Evolutionary conservation across 176 grass and related monocot genomes (phyloP).

Genomic region (Carex pumila): DNA sequence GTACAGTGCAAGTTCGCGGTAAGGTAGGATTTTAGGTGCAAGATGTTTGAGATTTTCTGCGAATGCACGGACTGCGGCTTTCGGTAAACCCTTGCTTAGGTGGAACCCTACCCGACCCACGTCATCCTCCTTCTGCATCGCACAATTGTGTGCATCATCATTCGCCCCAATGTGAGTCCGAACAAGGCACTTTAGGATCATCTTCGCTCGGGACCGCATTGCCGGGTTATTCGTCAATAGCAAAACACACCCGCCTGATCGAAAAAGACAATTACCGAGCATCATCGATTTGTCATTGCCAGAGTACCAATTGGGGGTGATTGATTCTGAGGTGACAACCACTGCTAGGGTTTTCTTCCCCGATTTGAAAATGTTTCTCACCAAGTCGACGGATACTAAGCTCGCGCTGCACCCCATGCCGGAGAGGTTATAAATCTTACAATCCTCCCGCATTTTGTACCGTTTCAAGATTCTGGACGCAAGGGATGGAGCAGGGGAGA

Average conservation of each 20-base stretch:
- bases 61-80: constrained; percentile 57
- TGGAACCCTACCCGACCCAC: constrained; percentile 45
- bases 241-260: constrained; percentile 37
- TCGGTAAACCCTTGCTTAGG: constrained; percentile 55
- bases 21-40: constrained; percentile 42
- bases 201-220: constrained; percentile 32
- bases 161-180: constrained; percentile 43
- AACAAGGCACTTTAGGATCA: constrained; percentile 41
- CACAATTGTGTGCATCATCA: constrained; percentile 50
- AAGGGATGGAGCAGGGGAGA: constrained; percentile 54
- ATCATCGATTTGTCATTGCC: constrained; percentile 74
- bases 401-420: constrained; percentile 80
- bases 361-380: constrained; percentile 32
- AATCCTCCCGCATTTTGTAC: constrained; percentile 51
- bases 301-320: constrained; percentile 63
- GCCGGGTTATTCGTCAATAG: constrained; percentile 55
- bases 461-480: constrained; percentile 27
- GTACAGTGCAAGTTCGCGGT: constrained; percentile 41
- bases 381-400: constrained; percentile 38
- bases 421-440: constrained; percentile 51
- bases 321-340: constrained; percentile 55
- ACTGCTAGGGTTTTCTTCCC: constrained; percentile 30
- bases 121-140: constrained; percentile 46
- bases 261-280: constrained; percentile 69
- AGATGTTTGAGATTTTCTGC: constrained; percentile 41